Conservation (phyloP, 2,329 filamentous ascomycete genomes). For the Fusarium duplospermum region DNA sequence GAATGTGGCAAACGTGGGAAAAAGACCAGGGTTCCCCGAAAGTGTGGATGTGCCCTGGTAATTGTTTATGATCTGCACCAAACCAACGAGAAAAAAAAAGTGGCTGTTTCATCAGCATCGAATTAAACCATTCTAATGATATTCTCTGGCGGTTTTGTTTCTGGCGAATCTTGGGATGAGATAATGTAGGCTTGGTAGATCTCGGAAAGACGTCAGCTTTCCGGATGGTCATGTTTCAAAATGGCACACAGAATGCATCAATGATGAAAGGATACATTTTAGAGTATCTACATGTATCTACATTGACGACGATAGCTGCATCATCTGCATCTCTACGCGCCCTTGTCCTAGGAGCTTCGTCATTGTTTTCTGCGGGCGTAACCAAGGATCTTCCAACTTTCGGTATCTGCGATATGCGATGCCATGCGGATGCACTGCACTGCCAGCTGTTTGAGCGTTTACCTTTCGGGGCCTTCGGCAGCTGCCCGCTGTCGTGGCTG, state of each 20-base stretch:
- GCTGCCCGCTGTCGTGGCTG: neutral
- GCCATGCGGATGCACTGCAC: neutral
- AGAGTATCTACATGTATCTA: conserved; percentile 1
- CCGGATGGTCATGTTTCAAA: conserved; percentile 32
- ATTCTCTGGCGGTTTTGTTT: neutral
- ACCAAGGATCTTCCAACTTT: neutral
- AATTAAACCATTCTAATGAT: neutral
- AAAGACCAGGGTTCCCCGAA: neutral
- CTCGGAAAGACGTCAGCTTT: conserved; percentile 27
- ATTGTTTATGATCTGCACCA: neutral
- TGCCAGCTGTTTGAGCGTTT: neutral
- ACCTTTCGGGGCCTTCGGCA: neutral
- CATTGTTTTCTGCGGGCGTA: neutral
- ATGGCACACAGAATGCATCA: neutral
- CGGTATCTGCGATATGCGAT: neutral
- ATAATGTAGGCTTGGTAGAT: no score
- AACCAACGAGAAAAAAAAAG: neutral
- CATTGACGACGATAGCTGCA: neutral
- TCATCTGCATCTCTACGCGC: neutral
- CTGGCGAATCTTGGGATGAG: conserved; percentile 3
- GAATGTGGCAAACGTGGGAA: conserved; percentile 40
- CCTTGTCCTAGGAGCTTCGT: neutral
- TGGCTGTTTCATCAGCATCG: conserved; percentile 22
- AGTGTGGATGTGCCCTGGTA: neutral
- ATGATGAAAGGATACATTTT: conserved; percentile 15